phyloP scores from a whole-genome alignment of 352 stramenopile genomes.

The Globisporangium spiculum region DNA sequence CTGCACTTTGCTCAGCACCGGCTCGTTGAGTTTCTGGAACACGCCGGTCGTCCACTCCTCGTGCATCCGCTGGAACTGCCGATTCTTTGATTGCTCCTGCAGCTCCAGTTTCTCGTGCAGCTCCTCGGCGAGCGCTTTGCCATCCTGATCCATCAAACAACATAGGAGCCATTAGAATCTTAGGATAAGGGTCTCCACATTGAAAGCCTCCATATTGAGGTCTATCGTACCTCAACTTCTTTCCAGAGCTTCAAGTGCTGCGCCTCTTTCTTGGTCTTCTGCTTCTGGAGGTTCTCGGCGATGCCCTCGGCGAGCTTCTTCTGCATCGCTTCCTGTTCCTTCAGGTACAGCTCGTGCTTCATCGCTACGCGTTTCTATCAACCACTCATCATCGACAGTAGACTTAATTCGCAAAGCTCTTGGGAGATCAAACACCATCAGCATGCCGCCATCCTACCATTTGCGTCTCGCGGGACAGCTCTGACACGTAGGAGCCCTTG shows the following conservation, averaged over 20 bases:
- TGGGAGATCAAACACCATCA: background rate
- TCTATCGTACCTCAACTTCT: conserved; percentile 49
- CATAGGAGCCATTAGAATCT: background rate
- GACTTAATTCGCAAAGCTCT: background rate
- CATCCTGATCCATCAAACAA: conserved; percentile 29
- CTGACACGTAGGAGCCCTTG: conserved; percentile 27
- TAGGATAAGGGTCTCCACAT: background rate
- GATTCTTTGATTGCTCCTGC: conserved; percentile 57
- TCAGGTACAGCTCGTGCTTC: conserved; percentile 74
- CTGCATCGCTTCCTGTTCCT: conserved; percentile 59
- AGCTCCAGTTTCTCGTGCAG: conserved; percentile 61
- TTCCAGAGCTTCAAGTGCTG: conserved; percentile 69
- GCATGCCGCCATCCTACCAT: conserved; percentile 18
- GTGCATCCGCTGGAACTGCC: conserved; percentile 69
- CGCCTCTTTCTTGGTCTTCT: conserved; percentile 60
- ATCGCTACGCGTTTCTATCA: conserved; percentile 61
- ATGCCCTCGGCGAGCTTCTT: conserved; percentile 63
- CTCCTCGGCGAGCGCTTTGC: conserved; percentile 54
- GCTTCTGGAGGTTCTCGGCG: conserved; percentile 59
- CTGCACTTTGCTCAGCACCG: conserved; percentile 48
- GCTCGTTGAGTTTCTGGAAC: conserved; percentile 72
- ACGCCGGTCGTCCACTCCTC: conserved; percentile 65
- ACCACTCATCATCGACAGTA: background rate
- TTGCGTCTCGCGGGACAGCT: conserved; percentile 59
- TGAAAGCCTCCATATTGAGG: background rate